These are phyloP conservation scores for Cenchrus purpureus DNA, from an alignment of 176 grass and related monocot species.

Conservation along the genomic window DNA sequence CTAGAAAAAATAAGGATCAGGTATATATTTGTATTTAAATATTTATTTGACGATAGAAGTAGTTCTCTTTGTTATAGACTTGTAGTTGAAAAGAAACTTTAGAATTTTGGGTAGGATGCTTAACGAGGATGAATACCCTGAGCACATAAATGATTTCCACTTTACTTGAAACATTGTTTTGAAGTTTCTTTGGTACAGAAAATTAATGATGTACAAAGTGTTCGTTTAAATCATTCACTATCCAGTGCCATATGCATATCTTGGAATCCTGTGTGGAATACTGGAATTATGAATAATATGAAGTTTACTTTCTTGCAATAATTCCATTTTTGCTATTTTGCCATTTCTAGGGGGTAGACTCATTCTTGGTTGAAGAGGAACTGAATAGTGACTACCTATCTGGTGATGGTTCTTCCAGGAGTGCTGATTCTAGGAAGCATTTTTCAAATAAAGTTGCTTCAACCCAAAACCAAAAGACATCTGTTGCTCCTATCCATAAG, in stretches of 20 bases:
- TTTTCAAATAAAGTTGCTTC: slow-evolving; percentile 60
- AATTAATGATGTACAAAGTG: slow-evolving; percentile 6
- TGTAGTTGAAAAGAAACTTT: background rate
- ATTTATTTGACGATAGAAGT: background rate
- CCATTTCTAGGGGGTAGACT: slow-evolving; percentile 63
- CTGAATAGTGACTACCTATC: slow-evolving; percentile 76
- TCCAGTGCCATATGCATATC: slow-evolving; percentile 16
- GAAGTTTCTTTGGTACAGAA: slow-evolving; percentile 20
- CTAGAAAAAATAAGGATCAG: slow-evolving; percentile 63
- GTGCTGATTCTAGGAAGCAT: slow-evolving; percentile 75
- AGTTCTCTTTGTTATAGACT: background rate
- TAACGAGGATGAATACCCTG: background rate
- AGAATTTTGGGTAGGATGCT: slow-evolving; percentile 3
- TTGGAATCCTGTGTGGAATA: background rate
- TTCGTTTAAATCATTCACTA: slow-evolving; percentile 6
- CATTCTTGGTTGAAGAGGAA: slow-evolving; percentile 72
- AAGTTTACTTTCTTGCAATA: slow-evolving; percentile 42
- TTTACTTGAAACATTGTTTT: slow-evolving; percentile 16
- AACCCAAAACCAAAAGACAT: slow-evolving; percentile 60
- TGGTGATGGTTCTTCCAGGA: slow-evolving; percentile 80
- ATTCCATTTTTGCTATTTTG: slow-evolving; percentile 17
- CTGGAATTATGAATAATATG: slow-evolving; percentile 23
- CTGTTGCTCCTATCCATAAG: slow-evolving; percentile 58
- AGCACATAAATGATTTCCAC: slow-evolving; percentile 13
- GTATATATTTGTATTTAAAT: slow-evolving; percentile 42